Evolutionary conservation across 306 rosid genomes (phyloP), one percentile per base, ranked within the genome.

Genomic region (Coriaria nepalensis): DNA sequence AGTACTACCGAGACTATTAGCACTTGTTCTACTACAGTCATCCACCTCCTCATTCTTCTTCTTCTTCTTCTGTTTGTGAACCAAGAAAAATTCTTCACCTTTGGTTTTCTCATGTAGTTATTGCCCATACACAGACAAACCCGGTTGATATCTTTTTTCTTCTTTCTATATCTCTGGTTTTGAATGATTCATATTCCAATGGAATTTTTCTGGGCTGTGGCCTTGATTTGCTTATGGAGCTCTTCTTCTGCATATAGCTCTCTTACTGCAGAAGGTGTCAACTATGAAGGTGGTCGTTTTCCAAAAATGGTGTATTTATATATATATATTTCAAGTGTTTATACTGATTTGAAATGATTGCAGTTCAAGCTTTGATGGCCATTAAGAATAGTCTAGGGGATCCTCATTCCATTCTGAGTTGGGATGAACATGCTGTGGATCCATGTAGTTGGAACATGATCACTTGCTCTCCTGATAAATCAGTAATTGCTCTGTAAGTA

Each of bases 401-500:
- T 56, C 94, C 96, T 61, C 76, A 57, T 45, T 61, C 63, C 29
- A 73, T 68, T 40, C 78, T 92, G 42, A 82, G 59, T 49, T 92
- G 98, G 98, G 96, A 92, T 64, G 66, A 9, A 10, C 54, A 68
- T 57, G 86, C 94, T 47, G 98, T 92, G 42, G 98, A 92, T 76
- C 98, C 98, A 37, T 92, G 98, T 68, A 71, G 65, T 69, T 92
- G 98, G 98, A 60, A 57, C 47, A 68, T 77, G 87, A 75, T 92
- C 57, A 74, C 98, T 53, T 92, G 98, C 43, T 78, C 95, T 51
- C 0, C 68, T 61, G 94, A 82, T 37, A 74, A 57, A 66, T 68
- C 64, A 6, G 98, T 85, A n/a, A 64, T 40, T 62, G 52, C 52
- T 53, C 51, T 92, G 98, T 92, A 68, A 73, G 96, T 64, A 35